A percentile compares a stretch with the other conserved stretches of the same genome.
These are phyloP conservation scores for Alternaria metachromatica DNA, from an alignment of 2,329 filamentous ascomycete genomes.

Conservation along the genomic window DNA sequence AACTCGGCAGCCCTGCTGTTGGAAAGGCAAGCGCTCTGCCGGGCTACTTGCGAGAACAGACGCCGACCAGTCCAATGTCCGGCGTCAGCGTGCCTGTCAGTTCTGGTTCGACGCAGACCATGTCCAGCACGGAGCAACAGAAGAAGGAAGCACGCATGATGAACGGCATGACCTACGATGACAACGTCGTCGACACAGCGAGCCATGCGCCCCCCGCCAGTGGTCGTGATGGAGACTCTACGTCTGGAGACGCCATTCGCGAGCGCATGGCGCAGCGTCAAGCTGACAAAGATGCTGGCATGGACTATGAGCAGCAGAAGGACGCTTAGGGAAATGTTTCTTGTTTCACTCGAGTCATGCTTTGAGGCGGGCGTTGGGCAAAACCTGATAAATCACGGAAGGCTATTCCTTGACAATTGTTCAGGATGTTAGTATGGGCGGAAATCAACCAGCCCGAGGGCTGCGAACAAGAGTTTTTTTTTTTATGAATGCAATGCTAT, in stretches of 20 bases:
- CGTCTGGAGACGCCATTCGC: slow-evolving; percentile 69
- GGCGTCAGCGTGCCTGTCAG: slow-evolving; percentile 32
- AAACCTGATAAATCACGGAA: not conserved
- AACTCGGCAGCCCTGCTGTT: slow-evolving; percentile 79
- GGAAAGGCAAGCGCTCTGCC: slow-evolving; percentile 53
- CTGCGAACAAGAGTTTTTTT: not conserved
- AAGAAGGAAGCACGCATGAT: slow-evolving; percentile 52
- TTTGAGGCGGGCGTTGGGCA: slow-evolving; percentile 14
- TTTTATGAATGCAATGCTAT: slow-evolving; percentile 5
- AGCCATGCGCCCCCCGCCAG: slow-evolving; percentile 41
- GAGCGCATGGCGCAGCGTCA: slow-evolving; percentile 53
- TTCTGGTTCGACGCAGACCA: slow-evolving; percentile 39
- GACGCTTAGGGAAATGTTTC: slow-evolving; percentile 19
- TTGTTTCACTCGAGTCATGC: not conserved
- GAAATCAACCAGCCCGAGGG: not conserved
- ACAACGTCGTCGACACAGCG: slow-evolving; percentile 50
- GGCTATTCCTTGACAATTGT: slow-evolving; percentile 6
- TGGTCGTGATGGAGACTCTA: slow-evolving; percentile 53
- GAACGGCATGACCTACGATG: slow-evolving; percentile 56
- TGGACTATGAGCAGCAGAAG: slow-evolving; percentile 31
- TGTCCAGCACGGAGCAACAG: slow-evolving; percentile 43
- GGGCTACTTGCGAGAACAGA: slow-evolving; percentile 42
- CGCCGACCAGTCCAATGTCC: slow-evolving; percentile 40
- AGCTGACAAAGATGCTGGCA: slow-evolving; percentile 27
- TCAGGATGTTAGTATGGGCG: not conserved